Conservation (phyloP, 192 early-diverging fungal genomes). For the Fimicolochytrium jonesii region DNA sequence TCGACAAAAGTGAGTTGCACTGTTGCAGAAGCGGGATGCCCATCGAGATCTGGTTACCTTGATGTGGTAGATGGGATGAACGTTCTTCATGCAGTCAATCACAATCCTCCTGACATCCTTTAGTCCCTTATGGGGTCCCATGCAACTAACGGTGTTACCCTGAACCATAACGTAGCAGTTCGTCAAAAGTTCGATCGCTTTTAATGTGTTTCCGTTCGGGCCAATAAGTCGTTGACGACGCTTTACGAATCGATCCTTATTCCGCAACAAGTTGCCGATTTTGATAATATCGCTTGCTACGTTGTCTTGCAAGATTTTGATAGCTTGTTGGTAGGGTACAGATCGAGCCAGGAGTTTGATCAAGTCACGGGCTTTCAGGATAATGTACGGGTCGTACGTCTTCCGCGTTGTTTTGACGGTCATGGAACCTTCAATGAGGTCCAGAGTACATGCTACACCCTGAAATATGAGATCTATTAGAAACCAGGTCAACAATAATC, state of each 20-base stretch:
- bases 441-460: constrained; percentile 84
- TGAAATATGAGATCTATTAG: no score
- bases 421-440: constrained; percentile 97
- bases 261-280: constrained; percentile 90
- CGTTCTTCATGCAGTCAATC: constrained; percentile 96
- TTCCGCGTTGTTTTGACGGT: constrained; percentile 96
- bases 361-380: constrained; percentile 90
- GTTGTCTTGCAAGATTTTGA: constrained; percentile 90
- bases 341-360: constrained; percentile 91
- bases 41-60: constrained; percentile 50
- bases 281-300: constrained; percentile 93
- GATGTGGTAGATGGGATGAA: constrained; percentile 99
- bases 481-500: no score
- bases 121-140: constrained; percentile 88
- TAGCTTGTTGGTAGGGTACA: constrained; percentile 89
- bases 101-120: constrained; percentile 87
- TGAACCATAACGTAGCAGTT: constrained; percentile 97
- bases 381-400: constrained; percentile 90
- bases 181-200: constrained; percentile 95
- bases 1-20: no score
- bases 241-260: constrained; percentile 98
- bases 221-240: constrained; percentile 91
- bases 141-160: constrained; percentile 91
- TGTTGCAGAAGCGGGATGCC: no score
- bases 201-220: constrained; percentile 91